These are phyloP conservation scores for Tephrocybe sp. DNA, from an alignment of 768 basidiomycete genomes.

Conservation along the genomic window DNA sequence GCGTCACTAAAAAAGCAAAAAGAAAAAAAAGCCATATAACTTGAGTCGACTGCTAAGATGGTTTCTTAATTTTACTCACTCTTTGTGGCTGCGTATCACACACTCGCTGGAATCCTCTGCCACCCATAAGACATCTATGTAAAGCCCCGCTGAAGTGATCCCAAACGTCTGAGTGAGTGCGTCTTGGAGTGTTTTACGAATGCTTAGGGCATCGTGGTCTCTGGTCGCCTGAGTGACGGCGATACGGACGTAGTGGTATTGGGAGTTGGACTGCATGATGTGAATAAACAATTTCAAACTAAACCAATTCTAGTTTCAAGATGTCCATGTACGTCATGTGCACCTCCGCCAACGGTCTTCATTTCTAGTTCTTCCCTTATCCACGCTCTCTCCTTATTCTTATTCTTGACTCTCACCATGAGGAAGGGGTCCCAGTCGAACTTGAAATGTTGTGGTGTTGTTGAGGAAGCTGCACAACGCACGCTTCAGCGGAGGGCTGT, in stretches of 20 bases:
- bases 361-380: too few species aligned
- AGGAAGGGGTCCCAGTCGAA: conserved; percentile 4
- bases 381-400: background rate
- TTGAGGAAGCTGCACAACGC: conserved; percentile 42
- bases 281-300: too few species aligned
- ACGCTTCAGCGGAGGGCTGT: conserved; percentile 39
- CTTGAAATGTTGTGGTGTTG: conserved; percentile 52
- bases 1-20: conserved; percentile 28
- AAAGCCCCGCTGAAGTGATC: conserved; percentile 42
- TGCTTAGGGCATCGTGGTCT: conserved; percentile 34
- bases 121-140: conserved; percentile 61
- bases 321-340: too few species aligned
- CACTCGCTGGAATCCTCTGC: conserved; percentile 35
- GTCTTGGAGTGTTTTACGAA: conserved; percentile 57
- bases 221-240: conserved; percentile 33
- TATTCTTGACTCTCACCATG: background rate
- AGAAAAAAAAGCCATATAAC: too few species aligned
- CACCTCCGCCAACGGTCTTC: too few species aligned
- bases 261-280: conserved; percentile 20
- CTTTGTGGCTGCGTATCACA: conserved; percentile 38
- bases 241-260: conserved; percentile 47
- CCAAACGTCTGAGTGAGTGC: conserved; percentile 55
- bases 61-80: conserved; percentile 31
- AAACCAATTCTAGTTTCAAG: too few species aligned
- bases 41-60: too few species aligned